Conservation (phyloP, 2,329 filamentous ascomycete species). For the Alternaria angustiovoidea region DNA sequence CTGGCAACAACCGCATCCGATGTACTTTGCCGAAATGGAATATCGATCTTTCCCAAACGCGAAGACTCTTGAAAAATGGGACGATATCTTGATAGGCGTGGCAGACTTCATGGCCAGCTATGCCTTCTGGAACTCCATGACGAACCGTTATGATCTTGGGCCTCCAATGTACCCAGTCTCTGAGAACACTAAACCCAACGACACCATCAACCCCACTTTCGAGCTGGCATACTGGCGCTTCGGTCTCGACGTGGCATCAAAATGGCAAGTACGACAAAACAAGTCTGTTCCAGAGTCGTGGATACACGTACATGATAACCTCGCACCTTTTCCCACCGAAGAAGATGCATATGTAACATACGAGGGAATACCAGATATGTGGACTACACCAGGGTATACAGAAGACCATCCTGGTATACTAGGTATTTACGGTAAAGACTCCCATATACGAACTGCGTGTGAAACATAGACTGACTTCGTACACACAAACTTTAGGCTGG, state of each 20-base stretch:
- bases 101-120: constrained; percentile 69
- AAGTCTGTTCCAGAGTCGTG: constrained; percentile 57
- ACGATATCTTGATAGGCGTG: constrained; percentile 59
- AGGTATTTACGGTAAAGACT: constrained; percentile 32
- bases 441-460: not conserved
- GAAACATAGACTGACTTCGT: not conserved
- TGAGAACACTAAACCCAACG: constrained; percentile 67
- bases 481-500: constrained; percentile 20
- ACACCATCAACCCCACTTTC: constrained; percentile 66
- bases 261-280: constrained; percentile 61
- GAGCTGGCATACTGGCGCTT: constrained; percentile 70
- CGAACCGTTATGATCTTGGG: constrained; percentile 62
- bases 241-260: constrained; percentile 62
- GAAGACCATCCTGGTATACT: constrained; percentile 46
- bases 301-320: constrained; percentile 59
- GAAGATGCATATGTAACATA: constrained; percentile 64
- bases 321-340: constrained; percentile 62
- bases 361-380: constrained; percentile 56
- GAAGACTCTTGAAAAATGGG: constrained; percentile 61
- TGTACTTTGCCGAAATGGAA: constrained; percentile 67
- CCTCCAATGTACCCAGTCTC: constrained; percentile 62
- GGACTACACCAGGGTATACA: constrained; percentile 36
- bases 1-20: constrained; percentile 69
- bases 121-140: constrained; percentile 63
- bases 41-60: constrained; percentile 57